Evolutionary conservation across 306 rosid species (phyloP).

Genomic region (Pyrus bretschneideri): DNA sequence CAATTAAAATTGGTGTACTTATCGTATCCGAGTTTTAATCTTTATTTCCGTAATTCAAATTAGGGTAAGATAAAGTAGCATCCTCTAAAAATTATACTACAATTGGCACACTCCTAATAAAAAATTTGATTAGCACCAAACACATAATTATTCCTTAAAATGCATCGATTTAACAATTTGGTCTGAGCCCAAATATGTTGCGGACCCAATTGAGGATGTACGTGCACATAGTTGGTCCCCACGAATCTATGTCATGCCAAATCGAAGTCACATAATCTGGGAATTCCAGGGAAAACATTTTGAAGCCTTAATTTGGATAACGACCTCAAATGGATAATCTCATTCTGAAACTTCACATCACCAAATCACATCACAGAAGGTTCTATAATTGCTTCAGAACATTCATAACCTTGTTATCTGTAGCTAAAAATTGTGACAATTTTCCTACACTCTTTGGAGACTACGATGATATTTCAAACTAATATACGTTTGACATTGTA

Average conservation of each 20-base stretch:
- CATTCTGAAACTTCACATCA: neutral
- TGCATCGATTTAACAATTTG: neutral
- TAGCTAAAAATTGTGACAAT: neutral
- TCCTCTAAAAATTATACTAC: neutral
- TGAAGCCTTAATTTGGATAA: neutral
- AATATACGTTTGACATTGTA: no score
- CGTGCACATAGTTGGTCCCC: no score
- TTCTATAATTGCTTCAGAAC: neutral
- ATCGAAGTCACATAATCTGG: neutral
- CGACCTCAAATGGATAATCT: neutral
- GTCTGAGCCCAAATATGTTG: neutral
- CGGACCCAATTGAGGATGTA: neutral
- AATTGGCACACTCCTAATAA: neutral
- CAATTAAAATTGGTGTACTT: no score
- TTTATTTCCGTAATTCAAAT: no score
- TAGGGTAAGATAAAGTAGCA: no score
- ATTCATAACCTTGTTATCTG: neutral
- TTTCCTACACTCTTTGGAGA: no score
- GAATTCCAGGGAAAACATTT: neutral
- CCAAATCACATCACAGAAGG: neutral
- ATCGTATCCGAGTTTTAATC: no score
- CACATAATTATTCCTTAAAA: neutral
- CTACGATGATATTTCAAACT: no score
- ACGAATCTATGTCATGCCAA: neutral
- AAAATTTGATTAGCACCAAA: neutral